A percentile compares a stretch with the other conserved stretches of the same genome.
These are phyloP conservation scores for Daldinia sp. DNA, from an alignment of 2,329 filamentous ascomycete species.

Conservation along the genomic window DNA sequence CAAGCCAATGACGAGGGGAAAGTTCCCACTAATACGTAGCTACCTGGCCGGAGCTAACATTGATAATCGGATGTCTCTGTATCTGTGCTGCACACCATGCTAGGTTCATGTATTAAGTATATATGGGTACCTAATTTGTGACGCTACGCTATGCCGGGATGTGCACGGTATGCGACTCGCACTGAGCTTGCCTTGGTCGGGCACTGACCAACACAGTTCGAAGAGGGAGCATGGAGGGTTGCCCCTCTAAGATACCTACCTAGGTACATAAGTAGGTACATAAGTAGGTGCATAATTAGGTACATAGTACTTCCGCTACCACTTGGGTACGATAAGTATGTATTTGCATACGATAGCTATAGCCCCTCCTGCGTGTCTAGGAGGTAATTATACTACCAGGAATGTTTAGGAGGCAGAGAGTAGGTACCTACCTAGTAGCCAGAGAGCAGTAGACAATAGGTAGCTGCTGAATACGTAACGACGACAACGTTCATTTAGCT, in stretches of 20 bases:
- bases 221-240: background rate
- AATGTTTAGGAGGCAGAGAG: no score
- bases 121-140: slow-evolving; percentile 7
- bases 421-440: background rate
- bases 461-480: background rate
- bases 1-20: slow-evolving; percentile 27
- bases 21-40: slow-evolving; percentile 24
- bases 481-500: background rate
- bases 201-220: slow-evolving; percentile 28
- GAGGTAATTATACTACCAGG: no score
- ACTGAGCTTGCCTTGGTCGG: slow-evolving; percentile 22
- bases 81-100: slow-evolving; percentile 31
- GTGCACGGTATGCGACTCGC: slow-evolving; percentile 23
- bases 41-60: slow-evolving; percentile 32
- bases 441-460: background rate
- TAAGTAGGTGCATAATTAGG: no score
- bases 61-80: slow-evolving; percentile 37
- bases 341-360: background rate
- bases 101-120: background rate
- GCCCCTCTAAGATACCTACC: slow-evolving; percentile 6
- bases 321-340: background rate
- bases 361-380: background rate
- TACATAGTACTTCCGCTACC: no score
- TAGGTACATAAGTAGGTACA: no score
- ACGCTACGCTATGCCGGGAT: slow-evolving; percentile 22